These are phyloP conservation scores for Danielia oregonensis DNA, from an alignment of 805 yeast species.

Conservation along the genomic window DNA sequence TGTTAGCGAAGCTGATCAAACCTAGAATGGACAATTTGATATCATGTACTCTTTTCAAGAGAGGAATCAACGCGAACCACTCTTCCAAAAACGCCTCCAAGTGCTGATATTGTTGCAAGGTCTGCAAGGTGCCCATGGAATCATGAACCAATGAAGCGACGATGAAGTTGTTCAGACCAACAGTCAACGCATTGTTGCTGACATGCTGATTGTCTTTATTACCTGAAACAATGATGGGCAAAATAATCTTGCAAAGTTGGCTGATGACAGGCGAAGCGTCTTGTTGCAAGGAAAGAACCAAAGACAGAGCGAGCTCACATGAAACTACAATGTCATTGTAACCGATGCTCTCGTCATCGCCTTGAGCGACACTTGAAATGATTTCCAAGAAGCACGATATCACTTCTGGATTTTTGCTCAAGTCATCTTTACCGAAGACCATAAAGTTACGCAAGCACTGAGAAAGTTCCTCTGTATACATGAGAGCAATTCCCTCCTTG, in stretches of 20 bases:
- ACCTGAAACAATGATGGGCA: slow-evolving; percentile 29
- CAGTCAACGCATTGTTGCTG: slow-evolving; percentile 36
- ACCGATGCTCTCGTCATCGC: slow-evolving; percentile 45
- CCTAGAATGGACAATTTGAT: slow-evolving; percentile 74
- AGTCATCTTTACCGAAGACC: slow-evolving; percentile 46
- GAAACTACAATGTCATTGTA: slow-evolving; percentile 54
- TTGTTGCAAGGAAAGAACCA: slow-evolving; percentile 55
- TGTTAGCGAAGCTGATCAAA: slow-evolving; percentile 43
- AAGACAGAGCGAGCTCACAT: slow-evolving; percentile 61
- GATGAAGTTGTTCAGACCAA: slow-evolving; percentile 57
- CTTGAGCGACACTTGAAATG: slow-evolving; percentile 41
- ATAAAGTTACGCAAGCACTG: slow-evolving; percentile 74
- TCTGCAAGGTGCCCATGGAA: slow-evolving; percentile 48
- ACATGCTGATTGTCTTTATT: slow-evolving; percentile 25
- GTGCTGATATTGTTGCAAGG: slow-evolving; percentile 44
- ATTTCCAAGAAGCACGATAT: slow-evolving; percentile 49
- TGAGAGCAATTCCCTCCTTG: slow-evolving; percentile 48
- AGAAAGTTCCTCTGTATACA: slow-evolving; percentile 71
- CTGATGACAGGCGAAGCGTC: slow-evolving; percentile 45
- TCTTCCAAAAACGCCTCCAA: slow-evolving; percentile 44
- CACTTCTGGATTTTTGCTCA: slow-evolving; percentile 37
- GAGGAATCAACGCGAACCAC: slow-evolving; percentile 62
- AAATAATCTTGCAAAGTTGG: slow-evolving; percentile 40
- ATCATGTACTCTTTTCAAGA: slow-evolving; percentile 71
- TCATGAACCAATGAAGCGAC: slow-evolving; percentile 63